Evolutionary conservation across 2,329 filamentous ascomycete genomes (phyloP), one percentile per base, ranked within the genome.

Genomic region (Westerdykella ornata): DNA sequence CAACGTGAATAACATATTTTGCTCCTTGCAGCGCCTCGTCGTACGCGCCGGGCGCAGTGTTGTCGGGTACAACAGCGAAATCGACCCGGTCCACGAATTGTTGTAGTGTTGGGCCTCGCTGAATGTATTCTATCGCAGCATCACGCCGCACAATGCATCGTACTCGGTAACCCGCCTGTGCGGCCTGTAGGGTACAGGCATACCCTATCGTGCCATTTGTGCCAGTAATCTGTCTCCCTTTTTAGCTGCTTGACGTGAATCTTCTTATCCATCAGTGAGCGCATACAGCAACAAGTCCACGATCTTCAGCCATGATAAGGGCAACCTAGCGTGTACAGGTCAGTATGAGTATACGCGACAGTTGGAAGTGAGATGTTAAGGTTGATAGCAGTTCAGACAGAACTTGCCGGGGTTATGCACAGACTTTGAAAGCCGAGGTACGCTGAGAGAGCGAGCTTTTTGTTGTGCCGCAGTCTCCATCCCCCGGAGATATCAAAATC

Each of bases 151-250:
- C 53, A 26, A 65, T 48, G 41, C 60, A 63, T 12, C 60, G 60
- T 7, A 65, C 61, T 8, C 54, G 54, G 37, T 63, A 63, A 12
- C 57, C 56, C 3, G 15, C 46, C 3, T 48, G 45, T 2, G 63
- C 43, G 5, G 60, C 60, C 33, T 61, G 48, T 1, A 59, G 37
- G 4, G 53, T 48, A 32, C 51, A 59, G 9, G 53, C 53, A 35
- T 63, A 63, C 11, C 61, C 61, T 18, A 63, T 63, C 4, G 57
- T 61, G 29, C 61, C 60, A 37, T 65, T 65, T 28, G 58, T 57
- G 22, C 61, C 61, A 3, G 61, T 65, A 11, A 65, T 57, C 61
- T 65, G 35, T 12, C 32, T 36, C 36, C 33, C 29, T 38, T 26
- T 7, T 26, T 26, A 26, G 22, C 22, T 26, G 22, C 12, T 26